A percentile compares a stretch with the other conserved stretches of the same genome.
Conservation (phyloP, 352 stramenopile genomes). For the Phytophthora lateralis region DNA sequence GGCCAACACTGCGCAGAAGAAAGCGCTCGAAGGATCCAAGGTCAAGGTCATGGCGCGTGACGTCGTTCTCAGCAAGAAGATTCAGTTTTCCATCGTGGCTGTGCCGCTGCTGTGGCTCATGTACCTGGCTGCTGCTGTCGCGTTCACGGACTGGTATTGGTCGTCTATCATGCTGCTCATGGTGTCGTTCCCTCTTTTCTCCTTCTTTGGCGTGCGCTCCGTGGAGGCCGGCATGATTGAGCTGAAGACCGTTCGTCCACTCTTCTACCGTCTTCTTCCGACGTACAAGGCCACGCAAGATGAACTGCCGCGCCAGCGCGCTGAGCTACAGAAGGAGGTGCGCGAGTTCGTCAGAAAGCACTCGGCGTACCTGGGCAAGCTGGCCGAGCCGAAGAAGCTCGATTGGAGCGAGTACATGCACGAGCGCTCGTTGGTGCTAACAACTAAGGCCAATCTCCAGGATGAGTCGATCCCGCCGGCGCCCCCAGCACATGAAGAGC, state of each 20-base stretch:
- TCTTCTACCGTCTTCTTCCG: conserved; percentile 83
- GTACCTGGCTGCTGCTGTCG: conserved; percentile 83
- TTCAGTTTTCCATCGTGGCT: conserved; percentile 91
- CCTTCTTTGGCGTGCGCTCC: conserved; percentile 87
- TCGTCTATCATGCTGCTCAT: conserved; percentile 81
- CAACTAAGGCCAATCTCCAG: conserved; percentile 41
- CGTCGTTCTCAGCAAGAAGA: conserved; percentile 94
- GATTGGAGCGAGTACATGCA: conserved; percentile 90
- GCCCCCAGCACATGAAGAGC: conserved; percentile 21
- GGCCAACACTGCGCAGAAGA: conserved; percentile 77
- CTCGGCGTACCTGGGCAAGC: conserved; percentile 54
- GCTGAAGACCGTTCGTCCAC: conserved; percentile 81
- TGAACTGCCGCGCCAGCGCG: conserved; percentile 67
- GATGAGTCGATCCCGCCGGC: conserved; percentile 20
- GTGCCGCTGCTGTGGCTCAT: conserved; percentile 89
- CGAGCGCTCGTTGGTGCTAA: conserved; percentile 46
- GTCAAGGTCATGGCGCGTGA: conserved; percentile 92
- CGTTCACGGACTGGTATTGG: conserved; percentile 88
- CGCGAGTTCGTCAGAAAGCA: conserved; percentile 84
- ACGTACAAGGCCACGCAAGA: conserved; percentile 84
- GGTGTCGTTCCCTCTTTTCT: conserved; percentile 87
- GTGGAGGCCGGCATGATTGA: conserved; percentile 90
- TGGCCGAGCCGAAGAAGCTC: conserved; percentile 72
- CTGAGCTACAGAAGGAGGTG: conserved; percentile 75
- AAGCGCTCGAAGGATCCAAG: conserved; percentile 84